Evolutionary conservation across 345 rosid species (phyloP).

Genomic region (Rhizophora apiculata): DNA sequence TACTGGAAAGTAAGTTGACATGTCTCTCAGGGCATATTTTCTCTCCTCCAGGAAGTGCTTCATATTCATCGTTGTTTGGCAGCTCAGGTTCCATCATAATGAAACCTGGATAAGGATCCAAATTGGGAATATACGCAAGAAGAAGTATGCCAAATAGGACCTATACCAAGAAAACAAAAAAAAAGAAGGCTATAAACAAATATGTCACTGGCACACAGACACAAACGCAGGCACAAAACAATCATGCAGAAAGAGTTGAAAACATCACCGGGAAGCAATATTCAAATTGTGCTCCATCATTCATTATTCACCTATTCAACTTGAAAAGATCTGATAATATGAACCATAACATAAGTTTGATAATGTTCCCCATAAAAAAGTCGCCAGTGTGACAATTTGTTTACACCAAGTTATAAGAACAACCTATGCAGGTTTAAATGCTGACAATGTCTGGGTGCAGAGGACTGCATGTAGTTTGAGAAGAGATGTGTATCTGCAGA

Average conservation of each 20-base stretch:
- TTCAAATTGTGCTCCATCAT: background rate
- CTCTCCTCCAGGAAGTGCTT: constrained; percentile 29
- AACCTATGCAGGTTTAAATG: too few species aligned
- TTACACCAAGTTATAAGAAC: too few species aligned
- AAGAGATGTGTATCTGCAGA: too few species aligned
- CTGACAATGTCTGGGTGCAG: too few species aligned
- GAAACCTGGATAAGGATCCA: constrained; percentile 31
- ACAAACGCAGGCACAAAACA: background rate
- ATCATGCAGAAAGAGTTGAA: background rate
- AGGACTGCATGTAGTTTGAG: too few species aligned
- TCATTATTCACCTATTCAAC: background rate
- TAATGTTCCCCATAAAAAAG: too few species aligned
- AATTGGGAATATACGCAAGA: constrained; percentile 22
- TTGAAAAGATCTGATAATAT: too few species aligned
- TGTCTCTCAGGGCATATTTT: constrained; percentile 33
- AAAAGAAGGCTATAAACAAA: background rate
- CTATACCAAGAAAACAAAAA: background rate
- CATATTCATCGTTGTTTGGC: constrained; percentile 22
- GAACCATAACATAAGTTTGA: too few species aligned
- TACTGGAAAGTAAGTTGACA: constrained; percentile 27
- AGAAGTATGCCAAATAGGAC: constrained; percentile 29
- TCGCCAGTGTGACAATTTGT: too few species aligned
- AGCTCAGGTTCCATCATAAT: constrained; percentile 19
- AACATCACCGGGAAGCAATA: background rate
- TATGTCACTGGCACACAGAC: background rate